Base-by-base conservation (phyloP, 2,329 filamentous ascomycete species). In the Alternaria alternata region DNA sequence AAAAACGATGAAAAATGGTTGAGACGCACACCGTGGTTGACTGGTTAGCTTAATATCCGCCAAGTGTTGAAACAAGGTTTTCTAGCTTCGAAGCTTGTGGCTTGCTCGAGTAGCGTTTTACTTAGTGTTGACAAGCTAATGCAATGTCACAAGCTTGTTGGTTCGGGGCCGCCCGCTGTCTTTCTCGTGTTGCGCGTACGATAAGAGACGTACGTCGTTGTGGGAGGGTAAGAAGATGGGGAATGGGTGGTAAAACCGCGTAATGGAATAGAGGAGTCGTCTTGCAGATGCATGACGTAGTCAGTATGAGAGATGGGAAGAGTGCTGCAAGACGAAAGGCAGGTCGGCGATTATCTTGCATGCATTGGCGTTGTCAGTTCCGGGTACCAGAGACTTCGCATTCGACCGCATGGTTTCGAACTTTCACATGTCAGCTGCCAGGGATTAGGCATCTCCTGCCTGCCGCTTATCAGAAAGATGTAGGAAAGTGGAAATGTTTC, bases 131-230 rank as follows among this genome's bases (percentile, higher is more conserved):
- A 22, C 18, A 28, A 24, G 46, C 46, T 48, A 48, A 24, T 36
- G 46, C 46, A 34, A 9, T 16, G 46, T 20, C 18, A 30, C 28
- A 32, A 48, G 46, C 46, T 48, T 20, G 46, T 48, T 48, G 30
- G 46, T 22, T 36, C 46, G 46, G 46, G 46, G 46, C 32, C 30
- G 46, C 46, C 46, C 46, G 46, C 46, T 48, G 46, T 48, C 46
- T 48, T 48, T 34, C 46, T 48, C 46, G 46, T 48, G 32, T 48
- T 48, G 46, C 30, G 46, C 18, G 30, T 20, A 34, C 46, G 46
- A 48, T 48, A 48, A 36, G 46, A 24, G 30, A 48, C 12, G 30
- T n/a, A 34, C n/a, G 12, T 48, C 46, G 46, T 12, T n/a, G 46
- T 36, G 30, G 30, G 22, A 30, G 3, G 7, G 11, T n/a, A 5